Evolutionary conservation across 1,139 yeast genomes (phyloP).

Genomic region (Lodderomyces metapsilosis): DNA sequence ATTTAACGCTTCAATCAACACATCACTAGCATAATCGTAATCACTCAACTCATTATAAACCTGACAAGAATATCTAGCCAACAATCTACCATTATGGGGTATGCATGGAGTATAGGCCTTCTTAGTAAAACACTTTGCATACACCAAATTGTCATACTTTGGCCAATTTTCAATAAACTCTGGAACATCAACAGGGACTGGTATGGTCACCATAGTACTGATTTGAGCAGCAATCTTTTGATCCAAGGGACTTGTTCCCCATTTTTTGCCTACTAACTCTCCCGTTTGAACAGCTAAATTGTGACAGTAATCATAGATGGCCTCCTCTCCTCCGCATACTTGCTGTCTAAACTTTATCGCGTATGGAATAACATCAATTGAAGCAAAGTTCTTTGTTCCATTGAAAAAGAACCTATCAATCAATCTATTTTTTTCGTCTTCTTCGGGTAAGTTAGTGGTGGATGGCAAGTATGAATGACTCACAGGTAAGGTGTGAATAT

Average conservation of each 20-base stretch:
- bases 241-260: constrained; percentile 35
- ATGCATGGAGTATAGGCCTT: constrained; percentile 49
- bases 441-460: constrained; percentile 20
- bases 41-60: constrained; percentile 58
- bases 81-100: constrained; percentile 40
- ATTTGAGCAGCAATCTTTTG: constrained; percentile 26
- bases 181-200: constrained; percentile 31
- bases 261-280: constrained; percentile 32
- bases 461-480: constrained; percentile 40
- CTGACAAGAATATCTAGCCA: constrained; percentile 59
- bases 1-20: constrained; percentile 18
- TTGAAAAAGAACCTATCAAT: constrained; percentile 35
- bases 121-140: constrained; percentile 13
- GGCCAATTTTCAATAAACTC: constrained; percentile 13
- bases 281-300: constrained; percentile 46
- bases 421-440: constrained; percentile 29
- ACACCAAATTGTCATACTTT: constrained; percentile 11
- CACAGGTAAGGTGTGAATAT: constrained; percentile 59
- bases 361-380: constrained; percentile 22
- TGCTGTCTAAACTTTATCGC: constrained; percentile 54
- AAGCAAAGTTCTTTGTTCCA: constrained; percentile 37
- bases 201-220: constrained; percentile 35
- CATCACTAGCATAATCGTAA: constrained; percentile 44
- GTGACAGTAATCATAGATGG: constrained; percentile 48
- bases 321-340: constrained; percentile 61